These are phyloP conservation scores for Huntiella bhutanensis DNA, from an alignment of 2,329 filamentous ascomycete species.

Conservation along the genomic window DNA sequence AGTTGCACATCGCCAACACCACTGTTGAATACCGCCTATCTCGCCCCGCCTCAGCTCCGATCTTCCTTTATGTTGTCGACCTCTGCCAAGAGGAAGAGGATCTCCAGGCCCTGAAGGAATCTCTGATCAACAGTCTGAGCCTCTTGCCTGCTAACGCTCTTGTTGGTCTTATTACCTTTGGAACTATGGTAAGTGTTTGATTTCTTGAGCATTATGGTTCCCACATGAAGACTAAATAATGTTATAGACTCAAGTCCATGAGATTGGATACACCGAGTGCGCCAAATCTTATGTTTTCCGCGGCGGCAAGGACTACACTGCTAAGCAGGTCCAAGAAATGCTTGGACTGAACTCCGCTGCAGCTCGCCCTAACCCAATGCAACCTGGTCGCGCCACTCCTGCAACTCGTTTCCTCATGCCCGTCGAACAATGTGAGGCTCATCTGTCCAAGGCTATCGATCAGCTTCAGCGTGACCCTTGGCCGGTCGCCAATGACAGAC, in stretches of 20 bases:
- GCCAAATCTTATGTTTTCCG: conserved; percentile 97
- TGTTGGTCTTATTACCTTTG: conserved; percentile 70
- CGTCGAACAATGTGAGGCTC: conserved; percentile 89
- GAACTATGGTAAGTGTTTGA: conserved; percentile 57
- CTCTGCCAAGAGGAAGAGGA: conserved; percentile 80
- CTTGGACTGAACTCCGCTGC: conserved; percentile 60
- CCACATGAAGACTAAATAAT: conserved; percentile 13
- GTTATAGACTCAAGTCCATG: conserved; percentile 70
- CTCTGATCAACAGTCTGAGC: conserved; percentile 69
- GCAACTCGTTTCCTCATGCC: conserved; percentile 82
- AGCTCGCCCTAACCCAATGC: conserved; percentile 50
- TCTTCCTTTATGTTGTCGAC: conserved; percentile 76
- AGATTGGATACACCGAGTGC: conserved; percentile 94
- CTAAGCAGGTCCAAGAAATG: conserved; percentile 99
- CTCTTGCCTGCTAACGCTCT: conserved; percentile 64
- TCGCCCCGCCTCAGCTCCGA: conserved; percentile 65
- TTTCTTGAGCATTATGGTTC: neutral
- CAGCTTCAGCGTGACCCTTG: conserved; percentile 92
- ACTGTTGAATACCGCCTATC: conserved; percentile 80
- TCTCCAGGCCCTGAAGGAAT: conserved; percentile 65
- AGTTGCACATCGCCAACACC: conserved; percentile 64
- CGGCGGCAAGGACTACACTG: conserved; percentile 92
- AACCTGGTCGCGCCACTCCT: conserved; percentile 58
- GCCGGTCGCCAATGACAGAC: conserved; percentile 86
- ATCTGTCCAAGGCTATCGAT: conserved; percentile 89